Percentiles rank a stretch among this genome's conserved stretches.
phyloP scores from a whole-genome alignment of 306 rosid genomes.

The Hippophae tibetana region DNA sequence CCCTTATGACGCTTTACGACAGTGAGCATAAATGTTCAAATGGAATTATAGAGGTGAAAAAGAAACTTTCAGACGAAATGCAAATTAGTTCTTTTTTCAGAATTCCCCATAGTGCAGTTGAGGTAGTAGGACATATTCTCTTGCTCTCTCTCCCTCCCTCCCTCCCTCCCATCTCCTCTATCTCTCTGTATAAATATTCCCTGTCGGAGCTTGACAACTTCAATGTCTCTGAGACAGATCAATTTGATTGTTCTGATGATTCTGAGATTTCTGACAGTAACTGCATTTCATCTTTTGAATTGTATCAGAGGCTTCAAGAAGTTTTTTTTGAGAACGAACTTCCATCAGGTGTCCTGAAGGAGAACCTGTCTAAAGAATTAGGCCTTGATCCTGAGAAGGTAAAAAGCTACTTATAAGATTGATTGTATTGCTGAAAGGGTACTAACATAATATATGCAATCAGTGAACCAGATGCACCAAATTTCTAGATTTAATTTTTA shows the following conservation, averaged over 20 bases:
- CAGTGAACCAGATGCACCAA: background rate
- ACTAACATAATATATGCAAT: background rate
- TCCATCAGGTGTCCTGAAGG: slow-evolving; percentile 65
- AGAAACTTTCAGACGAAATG: slow-evolving; percentile 17
- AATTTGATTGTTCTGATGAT: background rate
- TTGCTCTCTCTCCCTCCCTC: background rate
- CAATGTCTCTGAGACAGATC: no score
- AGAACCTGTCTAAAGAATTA: slow-evolving; percentile 62
- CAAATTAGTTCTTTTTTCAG: slow-evolving; percentile 53
- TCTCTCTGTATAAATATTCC: no score
- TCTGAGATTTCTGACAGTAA: background rate
- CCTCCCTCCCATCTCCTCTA: background rate
- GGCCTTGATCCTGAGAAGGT: slow-evolving; percentile 80
- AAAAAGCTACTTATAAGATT: slow-evolving; percentile 9
- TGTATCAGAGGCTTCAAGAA: slow-evolving; percentile 68
- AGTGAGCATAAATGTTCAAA: slow-evolving; percentile 39
- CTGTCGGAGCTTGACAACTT: no score
- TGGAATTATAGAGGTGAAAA: slow-evolving; percentile 12
- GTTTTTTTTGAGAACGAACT: slow-evolving; percentile 75
- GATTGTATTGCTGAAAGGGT: slow-evolving; percentile 5
- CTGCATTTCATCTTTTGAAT: background rate
- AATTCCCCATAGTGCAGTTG: slow-evolving; percentile 61
- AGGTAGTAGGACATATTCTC: slow-evolving; percentile 35
- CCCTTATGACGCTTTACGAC: slow-evolving; percentile 73
- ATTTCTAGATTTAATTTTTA: background rate